A percentile compares a stretch with the other conserved stretches of the same genome.
These are phyloP conservation scores for Pseudohalonectria lignicola DNA, from an alignment of 2,329 filamentous ascomycete species.

Conservation along the genomic window DNA sequence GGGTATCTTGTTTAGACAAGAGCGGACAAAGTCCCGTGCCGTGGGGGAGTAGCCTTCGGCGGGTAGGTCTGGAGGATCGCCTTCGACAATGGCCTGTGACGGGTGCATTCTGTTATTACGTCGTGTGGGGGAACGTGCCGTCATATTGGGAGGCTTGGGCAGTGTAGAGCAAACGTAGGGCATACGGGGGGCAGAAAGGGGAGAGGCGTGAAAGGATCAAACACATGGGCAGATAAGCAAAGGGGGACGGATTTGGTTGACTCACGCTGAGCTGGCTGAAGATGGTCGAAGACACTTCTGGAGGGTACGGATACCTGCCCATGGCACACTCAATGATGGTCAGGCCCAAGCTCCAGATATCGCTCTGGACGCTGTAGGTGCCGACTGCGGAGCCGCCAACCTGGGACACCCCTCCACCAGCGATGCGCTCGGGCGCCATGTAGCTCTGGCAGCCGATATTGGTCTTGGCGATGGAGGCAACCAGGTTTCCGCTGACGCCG, in stretches of 20 bases:
- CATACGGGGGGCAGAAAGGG: too few species aligned
- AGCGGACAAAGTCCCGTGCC: conserved; percentile 77
- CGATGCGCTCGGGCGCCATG: conserved; percentile 96
- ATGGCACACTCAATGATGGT: conserved; percentile 94
- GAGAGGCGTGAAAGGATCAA: too few species aligned
- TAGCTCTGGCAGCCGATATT: conserved; percentile 99
- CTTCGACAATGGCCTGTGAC: conserved; percentile 97
- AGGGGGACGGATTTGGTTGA: too few species aligned
- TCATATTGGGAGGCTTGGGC: too few species aligned
- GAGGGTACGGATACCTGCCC: conserved; percentile 90
- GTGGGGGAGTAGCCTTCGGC: conserved; percentile 64
- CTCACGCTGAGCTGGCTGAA: conserved; percentile 94
- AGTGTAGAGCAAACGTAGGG: too few species aligned
- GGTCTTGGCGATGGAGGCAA: conserved; percentile 94
- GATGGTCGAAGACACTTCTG: conserved; percentile 95
- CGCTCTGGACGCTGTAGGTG: conserved; percentile 94
- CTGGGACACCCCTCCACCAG: conserved; percentile 68
- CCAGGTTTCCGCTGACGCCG: conserved; percentile 89
- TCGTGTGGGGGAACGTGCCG: conserved; percentile 9
- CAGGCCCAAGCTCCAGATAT: conserved; percentile 92
- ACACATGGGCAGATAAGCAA: too few species aligned
- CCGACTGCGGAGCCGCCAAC: conserved; percentile 61
- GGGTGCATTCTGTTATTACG: too few species aligned
- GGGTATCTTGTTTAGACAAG: conserved; percentile 87
- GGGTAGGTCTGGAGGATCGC: conserved; percentile 85